Percentiles rank a stretch among this genome's conserved stretches.
These are phyloP conservation scores for Saccharomyces hybrid DNA, from an alignment of 1,139 yeast genomes.

Conservation along the genomic window DNA sequence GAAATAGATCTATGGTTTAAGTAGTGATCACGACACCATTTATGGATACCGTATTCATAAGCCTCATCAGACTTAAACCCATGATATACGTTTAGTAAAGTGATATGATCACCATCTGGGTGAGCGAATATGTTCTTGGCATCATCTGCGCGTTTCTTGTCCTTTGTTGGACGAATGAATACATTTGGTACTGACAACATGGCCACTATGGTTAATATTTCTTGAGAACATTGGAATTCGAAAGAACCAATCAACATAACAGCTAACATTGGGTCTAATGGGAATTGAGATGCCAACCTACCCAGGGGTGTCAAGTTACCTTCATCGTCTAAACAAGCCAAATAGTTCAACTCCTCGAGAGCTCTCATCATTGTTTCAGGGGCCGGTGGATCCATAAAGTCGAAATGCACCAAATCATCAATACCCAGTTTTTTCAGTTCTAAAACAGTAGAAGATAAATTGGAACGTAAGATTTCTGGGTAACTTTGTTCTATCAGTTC, in stretches of 20 bases:
- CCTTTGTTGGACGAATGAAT: constrained; percentile 87
- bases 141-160: constrained; percentile 87
- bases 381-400: constrained; percentile 98
- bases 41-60: constrained; percentile 46
- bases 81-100: constrained; percentile 79
- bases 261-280: constrained; percentile 91
- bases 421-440: constrained; percentile 90
- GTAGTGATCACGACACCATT: constrained; percentile 92
- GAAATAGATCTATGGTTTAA: constrained; percentile 74
- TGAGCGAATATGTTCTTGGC: constrained; percentile 83
- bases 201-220: constrained; percentile 80
- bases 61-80: constrained; percentile 75
- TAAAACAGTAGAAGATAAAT: constrained; percentile 83
- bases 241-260: constrained; percentile 87
- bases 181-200: constrained; percentile 87
- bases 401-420: constrained; percentile 94
- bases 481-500: constrained; percentile 91
- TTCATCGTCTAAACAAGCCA: constrained; percentile 84
- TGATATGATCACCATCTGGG: constrained; percentile 91
- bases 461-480: constrained; percentile 89
- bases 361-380: constrained; percentile 99
- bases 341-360: constrained; percentile 83
- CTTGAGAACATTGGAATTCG: constrained; percentile 79
- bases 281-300: constrained; percentile 83
- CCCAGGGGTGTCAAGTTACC: constrained; percentile 88